Base-by-base conservation (phyloP, 2,329 filamentous ascomycete genomes). In the Beauveria sp. region DNA sequence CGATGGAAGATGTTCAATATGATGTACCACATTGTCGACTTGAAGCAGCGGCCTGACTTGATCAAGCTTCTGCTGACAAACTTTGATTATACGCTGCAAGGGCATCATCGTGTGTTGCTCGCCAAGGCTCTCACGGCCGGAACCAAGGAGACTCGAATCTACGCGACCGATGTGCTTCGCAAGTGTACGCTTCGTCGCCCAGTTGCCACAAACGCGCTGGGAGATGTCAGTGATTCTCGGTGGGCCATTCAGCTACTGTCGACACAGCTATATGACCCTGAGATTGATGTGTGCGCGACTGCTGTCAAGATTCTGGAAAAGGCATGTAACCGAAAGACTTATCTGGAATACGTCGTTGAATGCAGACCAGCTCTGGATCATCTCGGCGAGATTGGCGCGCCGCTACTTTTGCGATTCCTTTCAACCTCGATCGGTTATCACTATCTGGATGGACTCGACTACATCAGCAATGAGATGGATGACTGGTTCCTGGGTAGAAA, bases 401-500 rank as follows among this genome's bases (percentile, higher is more conserved):
- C 96, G 1, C 79, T 99, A 24, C 82, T 99, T 5, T 79, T 99
- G 57, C 88, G 95, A 46, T 99, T 99, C 74, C 75, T 99, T 59
- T 97, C 93, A 0, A 98, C 93, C 0, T 97, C 93, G 2, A 93
- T 97, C 62, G 95, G 95, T 55, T 99, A 99, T 70, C 93, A 98
- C 73, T 99, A 99, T 73, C 81, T 99, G 6, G 92, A 98, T 70
- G 95, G 93, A 0, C 80, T 99, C 49, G 96, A 99, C 76, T 99
- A 99, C 72, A 99, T 99, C 73, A 97, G 93, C 64, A 95, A 96
- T 71, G 96, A 99, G 73, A 99, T 99, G 95, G 95, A 99, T 67
- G 96, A 99, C 75, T 99, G 95, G 95, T 99, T 98, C 71, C 81
- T 99, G 34, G 95, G 95, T 16, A 87, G 95, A 50, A 99, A 99